These are phyloP conservation scores for Chrysoporthe cubensis DNA, from an alignment of 2,329 filamentous ascomycete genomes.

Conservation along the genomic window DNA sequence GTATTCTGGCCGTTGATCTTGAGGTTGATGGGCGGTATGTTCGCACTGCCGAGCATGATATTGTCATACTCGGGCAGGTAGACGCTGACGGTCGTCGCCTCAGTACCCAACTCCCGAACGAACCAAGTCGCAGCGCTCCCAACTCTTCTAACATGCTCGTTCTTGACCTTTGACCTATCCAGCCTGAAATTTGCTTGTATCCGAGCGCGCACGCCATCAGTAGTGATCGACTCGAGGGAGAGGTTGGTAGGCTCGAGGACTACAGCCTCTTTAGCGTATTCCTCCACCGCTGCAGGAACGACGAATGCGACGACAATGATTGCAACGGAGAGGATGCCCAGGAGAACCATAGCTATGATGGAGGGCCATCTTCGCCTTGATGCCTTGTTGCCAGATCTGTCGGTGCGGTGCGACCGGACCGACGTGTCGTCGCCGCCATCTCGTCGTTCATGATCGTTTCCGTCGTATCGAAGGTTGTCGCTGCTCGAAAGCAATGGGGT, in stretches of 20 bases:
- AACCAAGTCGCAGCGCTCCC: slow-evolving; percentile 82
- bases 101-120: slow-evolving; percentile 74
- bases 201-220: slow-evolving; percentile 75
- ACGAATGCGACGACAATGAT: slow-evolving; percentile 83
- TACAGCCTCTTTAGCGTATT: slow-evolving; percentile 83
- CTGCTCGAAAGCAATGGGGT: slow-evolving; percentile 55
- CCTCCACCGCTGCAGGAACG: slow-evolving; percentile 76
- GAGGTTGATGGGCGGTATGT: slow-evolving; percentile 74
- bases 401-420: slow-evolving; percentile 34
- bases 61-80: slow-evolving; percentile 84
- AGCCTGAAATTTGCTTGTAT: slow-evolving; percentile 82
- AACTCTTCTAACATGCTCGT: slow-evolving; percentile 71
- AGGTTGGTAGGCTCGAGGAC: slow-evolving; percentile 83
- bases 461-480: slow-evolving; percentile 45
- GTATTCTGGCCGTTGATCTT: slow-evolving; percentile 80
- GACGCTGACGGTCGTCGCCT: slow-evolving; percentile 72
- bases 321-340: slow-evolving; percentile 65
- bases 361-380: slow-evolving; percentile 72
- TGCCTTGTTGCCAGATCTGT: slow-evolving; percentile 38
- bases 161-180: slow-evolving; percentile 75
- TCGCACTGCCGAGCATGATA: slow-evolving; percentile 75
- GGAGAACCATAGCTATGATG: slow-evolving; percentile 69
- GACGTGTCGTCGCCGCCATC: slow-evolving; percentile 38
- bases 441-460: slow-evolving; percentile 38
- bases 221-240: slow-evolving; percentile 83